phyloP scores from a whole-genome alignment of 2,329 filamentous ascomycete species.

The Talaromyces funiculosus region DNA sequence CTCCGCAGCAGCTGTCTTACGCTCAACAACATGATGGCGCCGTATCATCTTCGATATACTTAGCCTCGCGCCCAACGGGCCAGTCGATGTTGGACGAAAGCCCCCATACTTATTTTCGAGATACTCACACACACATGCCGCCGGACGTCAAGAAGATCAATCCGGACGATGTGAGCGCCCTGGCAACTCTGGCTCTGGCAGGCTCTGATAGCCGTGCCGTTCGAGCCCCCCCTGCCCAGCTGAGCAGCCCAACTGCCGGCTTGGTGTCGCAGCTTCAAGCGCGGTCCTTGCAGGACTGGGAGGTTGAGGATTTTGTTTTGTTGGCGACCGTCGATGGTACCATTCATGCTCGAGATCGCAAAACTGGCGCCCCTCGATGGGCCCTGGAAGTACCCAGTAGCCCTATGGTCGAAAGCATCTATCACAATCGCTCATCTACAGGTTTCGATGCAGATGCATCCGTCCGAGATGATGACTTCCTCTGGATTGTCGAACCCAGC shows the following conservation, averaged over 20 bases:
- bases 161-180: conserved; percentile 74
- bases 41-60: conserved; percentile 9
- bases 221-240: conserved; percentile 82
- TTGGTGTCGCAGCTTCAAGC: conserved; percentile 81
- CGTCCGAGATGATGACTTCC: conserved; percentile 65
- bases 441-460: conserved; percentile 46
- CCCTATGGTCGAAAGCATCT: conserved; percentile 85
- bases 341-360: conserved; percentile 83
- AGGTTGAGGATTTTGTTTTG: conserved; percentile 99
- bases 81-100: conserved; percentile 17
- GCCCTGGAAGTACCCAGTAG: conserved; percentile 69
- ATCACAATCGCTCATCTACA: conserved; percentile 61
- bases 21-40: conserved; percentile 15
- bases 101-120: conserved; percentile 16
- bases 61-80: conserved; percentile 18
- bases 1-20: conserved; percentile 57
- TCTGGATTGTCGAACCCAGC: conserved; percentile 93
- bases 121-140: conserved; percentile 18
- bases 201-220: conserved; percentile 62
- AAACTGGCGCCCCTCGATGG: conserved; percentile 80
- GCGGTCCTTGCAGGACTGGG: conserved; percentile 98
- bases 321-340: conserved; percentile 99
- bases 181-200: conserved; percentile 96
- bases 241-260: conserved; percentile 57
- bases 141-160: conserved; percentile 28